Evolutionary conservation across 179 eudicot species (phyloP).

Genomic region (Silene noctiflora): DNA sequence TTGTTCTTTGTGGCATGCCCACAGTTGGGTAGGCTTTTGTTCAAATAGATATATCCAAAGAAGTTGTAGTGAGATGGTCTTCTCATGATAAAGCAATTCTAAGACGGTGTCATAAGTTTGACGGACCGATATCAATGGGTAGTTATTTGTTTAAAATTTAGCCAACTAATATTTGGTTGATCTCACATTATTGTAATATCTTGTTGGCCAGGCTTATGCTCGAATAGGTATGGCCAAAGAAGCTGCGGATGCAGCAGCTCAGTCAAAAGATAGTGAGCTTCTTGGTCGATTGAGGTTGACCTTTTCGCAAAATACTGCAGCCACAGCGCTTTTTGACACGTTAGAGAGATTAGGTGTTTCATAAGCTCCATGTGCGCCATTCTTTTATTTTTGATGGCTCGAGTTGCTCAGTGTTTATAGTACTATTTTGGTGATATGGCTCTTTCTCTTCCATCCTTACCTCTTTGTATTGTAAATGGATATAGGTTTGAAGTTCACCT

Average conservation of each 20-base stretch:
- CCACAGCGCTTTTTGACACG: conserved; percentile 78
- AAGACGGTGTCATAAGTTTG: background rate
- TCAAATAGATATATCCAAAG: background rate
- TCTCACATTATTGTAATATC: background rate
- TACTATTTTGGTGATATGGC: background rate
- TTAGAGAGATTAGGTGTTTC: conserved; percentile 72
- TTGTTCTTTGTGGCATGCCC: too few species aligned
- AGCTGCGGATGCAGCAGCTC: conserved; percentile 95
- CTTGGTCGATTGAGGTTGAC: conserved; percentile 64
- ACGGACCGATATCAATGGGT: background rate
- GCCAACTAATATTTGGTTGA: background rate
- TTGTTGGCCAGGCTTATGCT: conserved; percentile 69
- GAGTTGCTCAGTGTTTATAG: background rate
- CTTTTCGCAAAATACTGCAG: conserved; percentile 78
- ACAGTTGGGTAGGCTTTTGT: too few species aligned
- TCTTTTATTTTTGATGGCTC: background rate
- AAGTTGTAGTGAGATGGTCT: background rate
- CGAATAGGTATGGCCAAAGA: conserved; percentile 94
- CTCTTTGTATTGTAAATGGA: background rate
- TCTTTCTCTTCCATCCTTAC: background rate
- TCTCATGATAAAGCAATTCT: background rate
- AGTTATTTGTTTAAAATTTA: background rate
- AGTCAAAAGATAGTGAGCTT: conserved; percentile 79
- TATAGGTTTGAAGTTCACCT: background rate
- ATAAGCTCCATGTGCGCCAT: conserved; percentile 22